Base-by-base conservation (phyloP, 768 basidiomycete genomes). In the Russula vinacea region DNA sequence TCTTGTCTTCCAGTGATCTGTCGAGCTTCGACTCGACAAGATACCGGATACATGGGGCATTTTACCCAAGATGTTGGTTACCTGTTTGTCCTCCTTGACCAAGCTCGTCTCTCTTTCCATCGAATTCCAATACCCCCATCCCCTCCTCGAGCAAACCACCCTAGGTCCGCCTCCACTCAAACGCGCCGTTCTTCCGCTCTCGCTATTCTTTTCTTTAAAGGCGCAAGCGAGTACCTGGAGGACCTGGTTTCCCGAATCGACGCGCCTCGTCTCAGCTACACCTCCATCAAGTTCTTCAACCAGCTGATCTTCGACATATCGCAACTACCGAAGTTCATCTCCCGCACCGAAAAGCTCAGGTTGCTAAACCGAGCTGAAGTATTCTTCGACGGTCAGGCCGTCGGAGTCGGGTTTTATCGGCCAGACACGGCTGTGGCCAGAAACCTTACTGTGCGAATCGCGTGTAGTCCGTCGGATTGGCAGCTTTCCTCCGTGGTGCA, bases 171-270 rank as follows among this genome's bases (percentile, higher is more conserved):
- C 45, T 47, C 10, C 22, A 11, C 5, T 17, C 13, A 24, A 17
- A 24, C 55, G 55, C 8, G 19, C 29, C 32, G 16, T 56, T 10
- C 55, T 62, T 22, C 55, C 10, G n/a, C 47, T 22, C 61, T 62
- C 61, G 33, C 37, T 3, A n/a, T 5, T 11, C 32, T 63, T 44
- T 29, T 33, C 11, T 52, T 58, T 19, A 14, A 29, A 10, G 62
- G 62, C 5, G 22, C 8, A 24, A 33, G 56, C 42, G 40, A 45
- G 33, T 63, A 58, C 40, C 4, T 63, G 32, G 62, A 58, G 19
- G 62, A 53, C 32, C 32, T 63, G 16, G n/a, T 53, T 17, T 44
- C 56, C 24, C 40, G 14, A 19, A 53, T 63, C 2, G 56, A 57
- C 8, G 40, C 39, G 5, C 62, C 62, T 44, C 40, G 9, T 1